A percentile compares a stretch with the other conserved stretches of the same genome.
Conservation (phyloP, 2,329 filamentous ascomycete genomes). For the Scedosporium apiospermum region DNA sequence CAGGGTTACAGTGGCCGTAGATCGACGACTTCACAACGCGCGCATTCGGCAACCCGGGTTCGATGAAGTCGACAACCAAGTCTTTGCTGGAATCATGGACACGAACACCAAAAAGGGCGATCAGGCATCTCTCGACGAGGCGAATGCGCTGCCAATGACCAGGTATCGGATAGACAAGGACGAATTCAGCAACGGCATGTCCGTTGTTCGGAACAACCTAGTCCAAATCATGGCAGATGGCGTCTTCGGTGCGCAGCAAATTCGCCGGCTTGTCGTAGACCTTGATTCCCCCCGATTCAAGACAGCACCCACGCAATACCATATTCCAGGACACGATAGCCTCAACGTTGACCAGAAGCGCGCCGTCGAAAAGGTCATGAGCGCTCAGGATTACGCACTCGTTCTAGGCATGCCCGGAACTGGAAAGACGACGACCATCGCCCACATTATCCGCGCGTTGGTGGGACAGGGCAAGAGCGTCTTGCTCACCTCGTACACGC, state of each 20-base stretch:
- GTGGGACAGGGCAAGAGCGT: constrained; percentile 87
- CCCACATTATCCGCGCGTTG: constrained; percentile 88
- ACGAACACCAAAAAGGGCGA: constrained; percentile 33
- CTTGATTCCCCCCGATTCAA: constrained; percentile 66
- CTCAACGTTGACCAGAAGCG: constrained; percentile 81
- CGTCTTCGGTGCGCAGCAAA: constrained; percentile 58
- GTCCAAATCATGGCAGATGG: constrained; percentile 83
- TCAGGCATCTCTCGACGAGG: neutral
- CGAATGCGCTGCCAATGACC: constrained; percentile 25
- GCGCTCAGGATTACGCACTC: constrained; percentile 88
- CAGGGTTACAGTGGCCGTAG: constrained; percentile 79
- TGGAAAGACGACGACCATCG: constrained; percentile 96
- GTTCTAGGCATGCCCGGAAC: constrained; percentile 98
- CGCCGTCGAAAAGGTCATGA: constrained; percentile 93
- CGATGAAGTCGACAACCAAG: constrained; percentile 66
- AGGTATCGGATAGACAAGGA: constrained; percentile 91
- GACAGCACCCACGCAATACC: constrained; percentile 51
- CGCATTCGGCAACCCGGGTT: constrained; percentile 69
- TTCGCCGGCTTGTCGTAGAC: constrained; percentile 75
- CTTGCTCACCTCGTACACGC: constrained; percentile 88
- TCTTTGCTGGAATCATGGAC: constrained; percentile 88
- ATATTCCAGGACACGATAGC: constrained; percentile 35
- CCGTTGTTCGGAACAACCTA: constrained; percentile 85
- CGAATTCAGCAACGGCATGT: constrained; percentile 97
- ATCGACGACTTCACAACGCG: constrained; percentile 80